Conservation (phyloP, 2,329 filamentous ascomycete genomes). For the Trichoderma endophyticum region DNA sequence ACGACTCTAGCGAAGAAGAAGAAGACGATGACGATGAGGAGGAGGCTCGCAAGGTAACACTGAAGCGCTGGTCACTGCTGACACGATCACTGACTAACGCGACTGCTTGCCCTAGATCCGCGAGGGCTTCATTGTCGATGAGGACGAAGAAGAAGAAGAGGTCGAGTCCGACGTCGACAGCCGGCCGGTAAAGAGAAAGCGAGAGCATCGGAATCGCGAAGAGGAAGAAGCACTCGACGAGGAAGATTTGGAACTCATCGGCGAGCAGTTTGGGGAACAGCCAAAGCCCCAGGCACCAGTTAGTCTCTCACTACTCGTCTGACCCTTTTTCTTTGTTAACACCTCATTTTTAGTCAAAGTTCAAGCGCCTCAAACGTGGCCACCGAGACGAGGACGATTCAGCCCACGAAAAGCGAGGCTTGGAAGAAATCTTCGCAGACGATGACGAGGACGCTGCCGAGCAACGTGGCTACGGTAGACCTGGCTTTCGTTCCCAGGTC, state of each 20-base stretch:
- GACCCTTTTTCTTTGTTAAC: constrained; percentile 21
- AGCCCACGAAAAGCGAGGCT: constrained; percentile 62
- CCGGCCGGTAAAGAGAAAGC: constrained; percentile 66
- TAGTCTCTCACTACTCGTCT: constrained; percentile 31
- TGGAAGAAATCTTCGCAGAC: constrained; percentile 93
- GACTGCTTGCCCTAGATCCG: constrained; percentile 59
- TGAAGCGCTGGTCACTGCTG: constrained; percentile 23
- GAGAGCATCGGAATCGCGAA: constrained; percentile 70
- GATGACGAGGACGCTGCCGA: constrained; percentile 75
- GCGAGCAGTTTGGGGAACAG: constrained; percentile 66
- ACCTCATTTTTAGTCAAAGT: constrained; percentile 64
- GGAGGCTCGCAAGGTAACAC: constrained; percentile 66
- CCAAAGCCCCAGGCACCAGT: constrained; percentile 68
- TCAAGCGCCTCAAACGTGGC: constrained; percentile 94
- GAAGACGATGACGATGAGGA: constrained; percentile 91
- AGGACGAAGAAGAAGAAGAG: constrained; percentile 74
- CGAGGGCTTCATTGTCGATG: constrained; percentile 94
- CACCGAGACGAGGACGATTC: constrained; percentile 72
- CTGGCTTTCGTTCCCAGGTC: constrained; percentile 56
- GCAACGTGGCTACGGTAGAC: constrained; percentile 49
- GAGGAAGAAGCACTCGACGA: constrained; percentile 89
- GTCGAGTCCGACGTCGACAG: constrained; percentile 54
- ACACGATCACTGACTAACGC: background rate
- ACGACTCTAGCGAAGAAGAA: constrained; percentile 89
- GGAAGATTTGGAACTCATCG: constrained; percentile 93